Evolutionary conservation across 2,329 filamentous ascomycete species (phyloP), one percentile per base, ranked within the genome.

Genomic region (Bipolaris victoriae): DNA sequence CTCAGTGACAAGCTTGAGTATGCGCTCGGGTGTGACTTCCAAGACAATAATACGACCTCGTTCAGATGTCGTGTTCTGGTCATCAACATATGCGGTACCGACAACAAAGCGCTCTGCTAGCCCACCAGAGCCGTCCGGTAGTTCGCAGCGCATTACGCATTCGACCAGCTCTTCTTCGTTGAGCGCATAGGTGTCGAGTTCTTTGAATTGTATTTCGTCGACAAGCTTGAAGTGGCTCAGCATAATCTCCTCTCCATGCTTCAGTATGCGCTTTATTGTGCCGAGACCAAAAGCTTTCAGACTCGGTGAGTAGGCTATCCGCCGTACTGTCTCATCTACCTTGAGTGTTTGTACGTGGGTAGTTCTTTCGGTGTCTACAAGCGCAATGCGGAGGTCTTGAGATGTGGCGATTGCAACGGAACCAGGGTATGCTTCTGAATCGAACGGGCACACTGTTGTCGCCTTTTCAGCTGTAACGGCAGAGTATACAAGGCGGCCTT

Each of bases 401-500:
- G 87, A 83, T 0, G 91, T 94, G 2, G 93, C 92, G 39, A 99
- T 84, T 0, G 91, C 87, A 43, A 98, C 89, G 0, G 91, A 89
- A 26, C 85, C 84, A 0, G 92, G 92, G 69, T 91, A 99, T 1
- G 90, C 90, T 65, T 89, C 86, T 0, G 89, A 84, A 73, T 97
- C 86, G 70, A 99, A 96, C 0, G 90, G 84, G 59, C 91, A 95
- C 5, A 98, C 88, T 46, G 86, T 89, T 1, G 88, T 88, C 1
- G 92, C 91, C 61, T 92, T 89, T 60, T 97, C 91, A 2, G 93
- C 92, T 11, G 94, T 97, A 1, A 97, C 91, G 1, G 95, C 93
- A 4, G 93, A 97, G 78, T 96, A 99, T 0, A 97, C 87, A 39
- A 97, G 89, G 20, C 93, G 86, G 0, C 90, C 91, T 71, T 97